Evolutionary conservation across 495 filamentous ascomycete genomes (phyloP).

Genomic region (Neurospora africana): DNA sequence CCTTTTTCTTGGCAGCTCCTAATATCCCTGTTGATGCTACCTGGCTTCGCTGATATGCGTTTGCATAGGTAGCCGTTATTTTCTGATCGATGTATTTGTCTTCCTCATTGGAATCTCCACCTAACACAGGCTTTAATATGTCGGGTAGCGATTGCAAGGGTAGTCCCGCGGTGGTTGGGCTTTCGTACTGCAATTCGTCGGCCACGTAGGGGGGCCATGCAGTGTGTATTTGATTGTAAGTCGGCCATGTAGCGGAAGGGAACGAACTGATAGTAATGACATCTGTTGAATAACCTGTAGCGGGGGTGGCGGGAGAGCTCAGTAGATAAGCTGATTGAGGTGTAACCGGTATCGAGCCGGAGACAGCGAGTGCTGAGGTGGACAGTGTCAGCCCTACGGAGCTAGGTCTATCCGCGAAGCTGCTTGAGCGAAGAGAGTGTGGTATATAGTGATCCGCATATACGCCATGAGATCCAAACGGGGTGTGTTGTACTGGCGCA

Average conservation of each 20-base stretch:
- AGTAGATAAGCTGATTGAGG: not conserved
- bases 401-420: not conserved
- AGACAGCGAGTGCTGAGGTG: not conserved
- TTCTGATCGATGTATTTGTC: not conserved
- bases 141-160: not conserved
- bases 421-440: not conserved
- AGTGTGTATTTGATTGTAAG: not conserved
- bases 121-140: not conserved
- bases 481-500: not conserved
- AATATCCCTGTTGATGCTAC: not conserved
- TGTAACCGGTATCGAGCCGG: not conserved
- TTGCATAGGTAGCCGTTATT: not conserved
- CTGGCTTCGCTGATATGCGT: not conserved
- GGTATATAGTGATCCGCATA: not conserved
- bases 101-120: not conserved
- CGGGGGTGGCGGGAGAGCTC: not conserved
- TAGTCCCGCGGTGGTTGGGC: not conserved
- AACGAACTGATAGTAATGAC: not conserved
- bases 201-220: not conserved
- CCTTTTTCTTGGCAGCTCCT: not conserved
- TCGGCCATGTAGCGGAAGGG: not conserved
- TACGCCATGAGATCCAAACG: not conserved
- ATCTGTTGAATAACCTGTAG: not conserved
- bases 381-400: not conserved
- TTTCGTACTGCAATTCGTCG: not conserved